phyloP scores from a whole-genome alignment of 2,329 filamentous ascomycete genomes.

The Sphaerulina vaccinii region DNA sequence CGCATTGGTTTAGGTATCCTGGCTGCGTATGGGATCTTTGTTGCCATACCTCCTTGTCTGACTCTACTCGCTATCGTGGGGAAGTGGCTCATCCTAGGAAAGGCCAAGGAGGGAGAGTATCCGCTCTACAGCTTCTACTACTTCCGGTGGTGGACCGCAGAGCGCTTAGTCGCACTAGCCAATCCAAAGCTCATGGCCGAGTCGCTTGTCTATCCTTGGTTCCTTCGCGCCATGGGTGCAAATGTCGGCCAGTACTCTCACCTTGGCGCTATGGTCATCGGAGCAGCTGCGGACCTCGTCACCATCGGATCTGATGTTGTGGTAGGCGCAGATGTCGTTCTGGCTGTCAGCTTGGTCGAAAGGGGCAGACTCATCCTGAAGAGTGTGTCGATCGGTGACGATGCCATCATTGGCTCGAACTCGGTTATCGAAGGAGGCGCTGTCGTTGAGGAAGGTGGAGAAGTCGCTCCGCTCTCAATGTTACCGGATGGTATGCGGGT shows the following conservation, averaged over 20 bases:
- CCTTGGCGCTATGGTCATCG: slow-evolving; percentile 25
- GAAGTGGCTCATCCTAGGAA: slow-evolving; percentile 57
- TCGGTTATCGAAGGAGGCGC: slow-evolving; percentile 28
- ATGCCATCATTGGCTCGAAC: slow-evolving; percentile 26
- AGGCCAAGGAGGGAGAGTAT: slow-evolving; percentile 53
- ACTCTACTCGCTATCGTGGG: slow-evolving; percentile 45
- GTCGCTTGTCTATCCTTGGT: slow-evolving; percentile 21
- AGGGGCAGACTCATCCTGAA: slow-evolving; percentile 28
- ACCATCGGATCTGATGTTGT: slow-evolving; percentile 31
- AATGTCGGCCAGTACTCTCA: slow-evolving; percentile 28
- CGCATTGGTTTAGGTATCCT: slow-evolving; percentile 24
- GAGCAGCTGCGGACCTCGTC: slow-evolving; percentile 26
- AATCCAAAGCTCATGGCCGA: slow-evolving; percentile 28
- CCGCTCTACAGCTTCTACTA: slow-evolving; percentile 60
- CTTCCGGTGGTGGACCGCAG: slow-evolving; percentile 56
- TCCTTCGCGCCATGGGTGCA: slow-evolving; percentile 27
- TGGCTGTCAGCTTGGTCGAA: slow-evolving; percentile 26
- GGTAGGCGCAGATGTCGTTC: slow-evolving; percentile 25
- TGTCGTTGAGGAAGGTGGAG: slow-evolving; percentile 26
- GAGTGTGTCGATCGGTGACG: slow-evolving; percentile 24
- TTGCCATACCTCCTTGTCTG: slow-evolving; percentile 16
- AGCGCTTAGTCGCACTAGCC: slow-evolving; percentile 22
- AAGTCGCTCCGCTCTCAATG: slow-evolving; percentile 27
- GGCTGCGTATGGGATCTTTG: slow-evolving; percentile 26
- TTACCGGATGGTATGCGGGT: slow-evolving; percentile 27